Evolutionary conservation across 2,329 filamentous ascomycete genomes (phyloP), one percentile per base, ranked within the genome.

Genomic region (Simplicillium sp.): DNA sequence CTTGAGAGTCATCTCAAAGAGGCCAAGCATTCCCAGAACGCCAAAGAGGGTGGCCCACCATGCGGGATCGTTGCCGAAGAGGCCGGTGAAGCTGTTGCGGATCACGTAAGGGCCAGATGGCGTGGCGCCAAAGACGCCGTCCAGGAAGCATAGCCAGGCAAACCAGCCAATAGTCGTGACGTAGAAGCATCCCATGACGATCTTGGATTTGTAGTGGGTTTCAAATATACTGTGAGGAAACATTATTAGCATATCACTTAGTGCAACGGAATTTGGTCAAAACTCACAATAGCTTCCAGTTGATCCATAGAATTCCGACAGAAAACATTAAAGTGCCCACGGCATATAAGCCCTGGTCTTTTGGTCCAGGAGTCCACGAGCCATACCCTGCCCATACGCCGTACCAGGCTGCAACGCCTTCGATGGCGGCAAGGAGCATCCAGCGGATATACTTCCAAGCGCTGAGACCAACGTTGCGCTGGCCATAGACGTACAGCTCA

Each of bases 401-500:
- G 55, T 84, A 88, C 68, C 77, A 94, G 7, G 84, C 72, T 36
- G 88, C 63, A 47, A 87, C 73, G 8, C 87, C 84, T 59, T 94
- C 82, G 6, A 73, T 68, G 0, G 78, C 78, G 1, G 77, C 87
- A 51, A 85, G 78, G 29, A 84, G 70, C 62, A 89, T 86, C 88
- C 88, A 94, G 8, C 74, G 73, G 0, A 82, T 53, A 53, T 88
- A 94, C 44, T 86, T 71, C 36, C 67, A 68, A 46, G 87, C 70
- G 54, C 90, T 90, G 56, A 95, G 81, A 0, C 83, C 87, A 48
- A 61, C 66, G 45, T 75, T 75, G 15, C 75, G 75, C 62, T 92
- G 87, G 4, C 88, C 87, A 47, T 83, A 86, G 11, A 80, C 78
- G 60, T 97, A 97, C 2, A 97, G 73, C 58, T 97, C 90, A 0